Conservation (phyloP, 768 basidiomycete genomes). For the Vararia minispora region DNA sequence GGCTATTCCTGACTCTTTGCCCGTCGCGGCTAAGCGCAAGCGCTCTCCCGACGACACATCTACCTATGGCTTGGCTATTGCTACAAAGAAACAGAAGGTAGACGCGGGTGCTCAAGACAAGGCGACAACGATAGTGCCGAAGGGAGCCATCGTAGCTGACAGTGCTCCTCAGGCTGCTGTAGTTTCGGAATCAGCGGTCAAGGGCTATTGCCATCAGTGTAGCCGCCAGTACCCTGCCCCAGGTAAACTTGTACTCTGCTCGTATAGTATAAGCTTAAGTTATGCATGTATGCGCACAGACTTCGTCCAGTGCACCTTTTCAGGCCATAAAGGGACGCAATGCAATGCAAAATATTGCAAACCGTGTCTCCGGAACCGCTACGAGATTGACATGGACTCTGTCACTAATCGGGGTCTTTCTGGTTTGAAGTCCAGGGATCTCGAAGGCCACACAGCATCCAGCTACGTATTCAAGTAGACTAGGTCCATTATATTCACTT, state of each 20-base stretch:
- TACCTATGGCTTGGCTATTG: no score
- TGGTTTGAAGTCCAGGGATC: constrained; percentile 10
- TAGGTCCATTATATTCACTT: constrained; percentile 2
- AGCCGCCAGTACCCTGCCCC: no score
- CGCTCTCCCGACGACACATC: constrained; percentile 10
- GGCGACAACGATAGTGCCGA: constrained; percentile 1
- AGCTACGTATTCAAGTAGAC: constrained; percentile 45
- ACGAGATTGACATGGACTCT: constrained; percentile 38
- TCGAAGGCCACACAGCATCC: constrained; percentile 18
- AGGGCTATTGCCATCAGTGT: constrained; percentile 76
- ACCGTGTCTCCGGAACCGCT: constrained; percentile 56
- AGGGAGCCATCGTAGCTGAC: background rate
- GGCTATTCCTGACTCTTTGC: background rate
- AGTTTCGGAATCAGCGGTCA: no score
- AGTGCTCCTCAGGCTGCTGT: background rate
- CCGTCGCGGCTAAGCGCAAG: constrained; percentile 17
- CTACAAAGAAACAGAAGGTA: constrained; percentile 34
- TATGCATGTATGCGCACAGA: constrained; percentile 15
- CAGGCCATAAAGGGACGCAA: constrained; percentile 22
- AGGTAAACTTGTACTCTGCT: constrained; percentile 24
- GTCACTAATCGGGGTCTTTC: constrained; percentile 21
- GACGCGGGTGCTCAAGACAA: constrained; percentile 26
- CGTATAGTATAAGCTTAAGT: background rate
- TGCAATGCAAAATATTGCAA: constrained; percentile 56
- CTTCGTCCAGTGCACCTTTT: constrained; percentile 28